Evolutionary conservation across 2,329 filamentous ascomycete genomes (phyloP).

Genomic region (Cercospora beticola): DNA sequence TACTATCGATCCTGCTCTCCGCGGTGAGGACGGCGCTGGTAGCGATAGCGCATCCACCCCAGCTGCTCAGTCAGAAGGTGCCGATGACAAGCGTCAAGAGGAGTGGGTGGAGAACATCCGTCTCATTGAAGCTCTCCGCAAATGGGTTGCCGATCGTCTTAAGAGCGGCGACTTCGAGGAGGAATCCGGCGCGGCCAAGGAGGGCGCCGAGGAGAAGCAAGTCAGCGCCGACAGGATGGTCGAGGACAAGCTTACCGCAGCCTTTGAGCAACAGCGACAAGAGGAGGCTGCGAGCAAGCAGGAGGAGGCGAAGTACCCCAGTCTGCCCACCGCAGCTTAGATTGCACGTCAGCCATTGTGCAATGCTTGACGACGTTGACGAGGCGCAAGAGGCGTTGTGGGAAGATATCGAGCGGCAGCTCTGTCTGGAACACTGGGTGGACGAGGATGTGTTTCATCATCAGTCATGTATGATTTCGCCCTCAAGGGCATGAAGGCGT

Average conservation of each 20-base stretch:
- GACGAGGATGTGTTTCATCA: slow-evolving; percentile 3
- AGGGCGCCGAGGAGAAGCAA: slow-evolving; percentile 21
- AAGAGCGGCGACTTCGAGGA: slow-evolving; percentile 53
- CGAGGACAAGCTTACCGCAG: slow-evolving; percentile 29
- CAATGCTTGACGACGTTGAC: slow-evolving; percentile 15
- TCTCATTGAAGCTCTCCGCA: slow-evolving; percentile 60
- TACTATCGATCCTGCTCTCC: slow-evolving; percentile 41
- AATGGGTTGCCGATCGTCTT: slow-evolving; percentile 57
- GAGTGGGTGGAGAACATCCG: slow-evolving; percentile 64
- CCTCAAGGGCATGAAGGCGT: neutral
- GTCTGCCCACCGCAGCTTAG: slow-evolving; percentile 22
- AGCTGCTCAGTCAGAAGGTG: slow-evolving; percentile 31
- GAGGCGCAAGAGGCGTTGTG: slow-evolving; percentile 17
- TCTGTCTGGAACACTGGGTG: slow-evolving; percentile 8
- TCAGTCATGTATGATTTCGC: slow-evolving; percentile 3
- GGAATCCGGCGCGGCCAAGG: slow-evolving; percentile 22
- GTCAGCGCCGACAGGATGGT: slow-evolving; percentile 28
- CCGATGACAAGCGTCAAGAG: slow-evolving; percentile 51
- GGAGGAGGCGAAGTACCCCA: slow-evolving; percentile 26
- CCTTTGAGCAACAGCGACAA: slow-evolving; percentile 21
- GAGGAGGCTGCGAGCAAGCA: slow-evolving; percentile 14
- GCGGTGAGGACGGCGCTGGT: slow-evolving; percentile 33
- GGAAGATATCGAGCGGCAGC: slow-evolving; percentile 15
- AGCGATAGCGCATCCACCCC: slow-evolving; percentile 33
- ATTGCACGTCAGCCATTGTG: neutral